Evolutionary conservation across 1,284 basidiomycete species (phyloP).

Genomic region (Taiwanofungus camphoratus): DNA sequence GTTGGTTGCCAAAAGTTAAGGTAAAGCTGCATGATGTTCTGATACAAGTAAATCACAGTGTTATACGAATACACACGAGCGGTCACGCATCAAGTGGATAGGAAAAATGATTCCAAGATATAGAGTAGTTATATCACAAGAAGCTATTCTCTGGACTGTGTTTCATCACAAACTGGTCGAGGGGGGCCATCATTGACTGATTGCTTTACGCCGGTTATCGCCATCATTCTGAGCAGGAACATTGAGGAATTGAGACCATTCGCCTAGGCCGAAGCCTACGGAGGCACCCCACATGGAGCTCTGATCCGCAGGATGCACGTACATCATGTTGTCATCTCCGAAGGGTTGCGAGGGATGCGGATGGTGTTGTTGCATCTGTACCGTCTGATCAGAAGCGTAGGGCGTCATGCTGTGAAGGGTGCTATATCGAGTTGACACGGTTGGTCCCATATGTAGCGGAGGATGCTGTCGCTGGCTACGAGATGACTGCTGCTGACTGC

Average conservation of each 20-base stretch:
- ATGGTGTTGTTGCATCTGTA: constrained; percentile 10
- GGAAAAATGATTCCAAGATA: no score
- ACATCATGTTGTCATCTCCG: constrained; percentile 15
- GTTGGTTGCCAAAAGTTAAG: no score
- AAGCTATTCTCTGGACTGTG: no score
- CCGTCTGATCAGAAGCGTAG: constrained; percentile 5
- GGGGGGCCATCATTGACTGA: no score
- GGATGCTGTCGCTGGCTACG: constrained; percentile 10
- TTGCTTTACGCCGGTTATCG: no score
- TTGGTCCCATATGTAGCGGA: constrained; percentile 1
- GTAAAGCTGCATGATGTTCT: no score
- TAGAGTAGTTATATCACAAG: no score
- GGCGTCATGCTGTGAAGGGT: neutral
- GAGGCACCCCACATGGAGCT: constrained; percentile 36
- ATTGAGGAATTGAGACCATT: constrained; percentile 42
- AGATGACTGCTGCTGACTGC: constrained; percentile 3
- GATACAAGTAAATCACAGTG: no score
- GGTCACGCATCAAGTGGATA: no score
- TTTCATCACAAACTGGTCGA: no score
- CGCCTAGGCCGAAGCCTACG: constrained; percentile 33
- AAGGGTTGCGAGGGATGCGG: constrained; percentile 14
- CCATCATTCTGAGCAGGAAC: no score
- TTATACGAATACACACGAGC: no score
- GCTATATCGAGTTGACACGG: constrained; percentile 2
- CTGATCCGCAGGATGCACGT: constrained; percentile 29